Conservation (phyloP, 495 filamentous ascomycete genomes). For the Schizothecium vesticola region DNA sequence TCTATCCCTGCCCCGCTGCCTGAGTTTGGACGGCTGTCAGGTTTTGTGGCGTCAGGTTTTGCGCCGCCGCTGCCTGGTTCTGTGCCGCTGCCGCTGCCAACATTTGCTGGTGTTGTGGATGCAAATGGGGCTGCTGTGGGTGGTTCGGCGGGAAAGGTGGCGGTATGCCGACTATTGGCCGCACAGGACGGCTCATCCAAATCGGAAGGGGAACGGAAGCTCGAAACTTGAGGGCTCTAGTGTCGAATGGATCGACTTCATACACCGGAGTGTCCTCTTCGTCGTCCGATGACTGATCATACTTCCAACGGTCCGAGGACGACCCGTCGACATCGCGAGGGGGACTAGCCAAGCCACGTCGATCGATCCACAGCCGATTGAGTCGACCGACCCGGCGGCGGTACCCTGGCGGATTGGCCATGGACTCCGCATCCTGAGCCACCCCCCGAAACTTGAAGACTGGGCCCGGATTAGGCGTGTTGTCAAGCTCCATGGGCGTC, state of each 20-base stretch:
- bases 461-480: slow-evolving; percentile 21
- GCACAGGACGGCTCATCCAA: slow-evolving; percentile 17
- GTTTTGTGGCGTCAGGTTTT: background rate
- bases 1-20: background rate
- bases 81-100: background rate
- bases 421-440: slow-evolving; percentile 29
- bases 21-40: background rate
- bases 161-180: background rate
- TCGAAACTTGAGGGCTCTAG: slow-evolving; percentile 64
- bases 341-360: slow-evolving; percentile 53
- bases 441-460: slow-evolving; percentile 33
- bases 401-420: slow-evolving; percentile 64
- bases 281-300: slow-evolving; percentile 68
- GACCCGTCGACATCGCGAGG: slow-evolving; percentile 47
- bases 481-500: slow-evolving; percentile 34
- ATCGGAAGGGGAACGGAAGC: slow-evolving; percentile 57
- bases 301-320: slow-evolving; percentile 72
- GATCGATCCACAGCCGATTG: slow-evolving; percentile 77
- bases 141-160: slow-evolving; percentile 1
- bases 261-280: slow-evolving; percentile 57
- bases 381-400: slow-evolving; percentile 71
- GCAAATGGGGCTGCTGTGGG: slow-evolving; percentile 6
- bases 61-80: background rate
- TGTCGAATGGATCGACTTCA: slow-evolving; percentile 65
- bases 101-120: slow-evolving; percentile 17